Evolutionary conservation across 2,329 filamentous ascomycete genomes (phyloP), one percentile per base, ranked within the genome.

Genomic region (Fusarium dimerum): DNA sequence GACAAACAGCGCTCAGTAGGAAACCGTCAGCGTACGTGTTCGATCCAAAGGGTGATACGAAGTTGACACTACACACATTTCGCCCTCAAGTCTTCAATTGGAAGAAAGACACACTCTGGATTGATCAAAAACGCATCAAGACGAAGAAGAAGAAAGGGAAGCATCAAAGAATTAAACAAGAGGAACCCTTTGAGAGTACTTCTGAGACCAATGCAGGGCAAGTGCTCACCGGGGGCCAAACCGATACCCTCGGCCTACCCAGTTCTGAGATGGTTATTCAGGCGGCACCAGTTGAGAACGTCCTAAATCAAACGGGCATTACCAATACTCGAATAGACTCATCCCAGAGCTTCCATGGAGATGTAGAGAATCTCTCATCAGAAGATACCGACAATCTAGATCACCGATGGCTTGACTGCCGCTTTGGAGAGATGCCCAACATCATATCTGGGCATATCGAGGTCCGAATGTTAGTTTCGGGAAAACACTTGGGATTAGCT

Each of bases 381-480:
- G n/a, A 38, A 38, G 15, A 38, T 9, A 38, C 9, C 34, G 34
- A 38, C 15, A 38, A 38, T 15, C 26, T 11, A 2, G 11, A 2
- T 5, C 29, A 3, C 2, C 15, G 0, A 16, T 5, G 0, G 17
- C 3, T 17, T 0, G 34, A 41, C 0, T 16, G 18, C n/a, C 2
- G 20, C 0, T 40, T 48, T 42, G 48, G 48, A 29, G 41, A 48
- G 11, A 40, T 1, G 34, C 9, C 2, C 6, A 0, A 0, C 10
- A 6, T 0, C 0, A 3, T 1, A 1, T 26, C 17, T 5, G 1
- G 26, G 7, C 13, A 38, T n/a, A 10, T 13, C 2, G 2, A 50
- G 1, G 1, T 43, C 26, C 34, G 45, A 12, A 18, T 55, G 34
- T 20, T 50, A 1, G 55, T 48, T 2, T 57, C 55, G 1, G 29